A percentile compares a stretch with the other conserved stretches of the same genome.
Conservation (phyloP, 208 protist genomes). For the Trichomonas gallinae region DNA sequence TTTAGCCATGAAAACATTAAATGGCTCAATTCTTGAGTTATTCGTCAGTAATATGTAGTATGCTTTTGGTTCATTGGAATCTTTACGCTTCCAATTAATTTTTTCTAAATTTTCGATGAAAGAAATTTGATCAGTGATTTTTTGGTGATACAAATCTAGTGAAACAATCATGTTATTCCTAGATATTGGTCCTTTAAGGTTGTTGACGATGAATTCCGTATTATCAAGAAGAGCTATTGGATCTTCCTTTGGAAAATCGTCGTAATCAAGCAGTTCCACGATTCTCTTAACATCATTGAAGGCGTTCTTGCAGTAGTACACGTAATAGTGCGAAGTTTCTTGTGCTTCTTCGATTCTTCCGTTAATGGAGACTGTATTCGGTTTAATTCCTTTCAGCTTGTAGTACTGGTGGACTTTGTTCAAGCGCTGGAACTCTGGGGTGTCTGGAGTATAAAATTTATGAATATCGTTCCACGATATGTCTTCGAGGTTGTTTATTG, state of each 20-base stretch:
- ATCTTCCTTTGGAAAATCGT: not conserved
- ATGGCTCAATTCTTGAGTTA: not conserved
- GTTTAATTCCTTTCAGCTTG: not conserved
- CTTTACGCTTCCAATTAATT: not conserved
- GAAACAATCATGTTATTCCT: too few relatives aligned
- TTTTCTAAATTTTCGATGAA: not conserved
- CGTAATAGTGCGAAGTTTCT: not conserved
- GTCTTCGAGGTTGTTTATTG: not conserved
- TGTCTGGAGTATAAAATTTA: not conserved
- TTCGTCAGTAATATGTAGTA: not conserved
- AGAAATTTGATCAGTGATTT: not conserved
- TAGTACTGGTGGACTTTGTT: not conserved
- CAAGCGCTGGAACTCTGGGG: not conserved
- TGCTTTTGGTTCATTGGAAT: not conserved
- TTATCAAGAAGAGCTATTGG: not conserved
- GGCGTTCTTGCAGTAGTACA: too few relatives aligned
- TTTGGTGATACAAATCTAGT: too few relatives aligned
- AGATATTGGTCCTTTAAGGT: not conserved
- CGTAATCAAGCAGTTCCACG: too few relatives aligned
- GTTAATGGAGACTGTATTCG: not conserved
- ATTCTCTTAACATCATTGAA: too few relatives aligned
- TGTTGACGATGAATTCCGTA: not conserved
- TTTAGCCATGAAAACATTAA: not conserved
- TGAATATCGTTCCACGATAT: not conserved
- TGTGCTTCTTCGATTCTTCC: not conserved